Base-by-base conservation (phyloP, 2,329 filamentous ascomycete genomes). In the Albifimbria verrucaria region DNA sequence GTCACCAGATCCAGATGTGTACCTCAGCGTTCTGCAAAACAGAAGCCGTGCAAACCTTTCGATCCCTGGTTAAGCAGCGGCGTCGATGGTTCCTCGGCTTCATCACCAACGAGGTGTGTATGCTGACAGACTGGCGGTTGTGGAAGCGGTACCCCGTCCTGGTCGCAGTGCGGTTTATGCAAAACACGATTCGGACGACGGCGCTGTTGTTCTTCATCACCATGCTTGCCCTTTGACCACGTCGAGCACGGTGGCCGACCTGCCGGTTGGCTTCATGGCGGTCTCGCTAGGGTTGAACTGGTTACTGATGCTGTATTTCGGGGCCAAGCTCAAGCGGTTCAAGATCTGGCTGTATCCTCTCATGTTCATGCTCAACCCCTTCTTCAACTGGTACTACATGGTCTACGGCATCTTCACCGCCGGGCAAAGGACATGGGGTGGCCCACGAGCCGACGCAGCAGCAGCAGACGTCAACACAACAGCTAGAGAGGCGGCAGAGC, bases 361-460 rank as follows among this genome's bases (percentile, higher is more conserved):
- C 57, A 97, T 97, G 92, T 97, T 97, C 68, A 74, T 96, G 46
- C 71, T 97, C 57, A 97, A 97, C 66, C 93, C 94, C 1, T 95
- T 97, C 67, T 92, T 97, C 79, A 97, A 97, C 72, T 97, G 93
- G 93, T 83, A 91, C 54, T 97, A 97, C 75, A 96, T 97, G 89
- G 88, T 96, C 2, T 96, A 97, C 69, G 92, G 92, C 44, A 95
- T 96, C 61, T 94, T 96, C 71, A 97, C 93, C 1, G 92, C 92
- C 25, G 92, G 92, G 20, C 91, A 96, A 68, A 82, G 93, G 59
- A 97, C 93, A 2, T 99, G 94, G 93, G 93, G 93, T 59, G 93
- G 93, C 0, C 94, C 93, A 11, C 83, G 93, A 63, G 92, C 91
- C 2, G 93, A 97, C 70, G 92, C 92, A 1, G 90, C 89, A 25